phyloP scores from a whole-genome alignment of 768 basidiomycete species.

The Xanthoconium stramineum region DNA sequence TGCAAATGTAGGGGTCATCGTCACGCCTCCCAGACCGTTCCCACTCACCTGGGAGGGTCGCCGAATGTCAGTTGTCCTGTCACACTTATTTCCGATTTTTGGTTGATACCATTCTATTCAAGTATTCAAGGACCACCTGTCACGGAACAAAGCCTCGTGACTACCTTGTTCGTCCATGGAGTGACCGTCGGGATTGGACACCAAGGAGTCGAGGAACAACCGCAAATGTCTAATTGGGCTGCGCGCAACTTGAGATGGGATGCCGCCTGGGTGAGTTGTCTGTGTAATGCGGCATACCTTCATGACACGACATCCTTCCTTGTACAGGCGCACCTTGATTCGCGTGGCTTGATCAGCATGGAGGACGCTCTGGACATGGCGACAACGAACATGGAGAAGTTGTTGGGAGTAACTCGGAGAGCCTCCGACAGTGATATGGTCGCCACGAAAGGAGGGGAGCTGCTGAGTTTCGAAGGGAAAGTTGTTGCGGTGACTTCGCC shows the following conservation, averaged over 20 bases:
- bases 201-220: slow-evolving; percentile 45
- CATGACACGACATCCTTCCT: not conserved
- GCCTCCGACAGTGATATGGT: slow-evolving; percentile 35
- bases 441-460: slow-evolving; percentile 36
- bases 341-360: slow-evolving; percentile 39
- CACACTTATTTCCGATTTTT: not conserved
- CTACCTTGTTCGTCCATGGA: slow-evolving; percentile 49
- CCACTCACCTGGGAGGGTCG: slow-evolving; percentile 64
- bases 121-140: slow-evolving; percentile 71
- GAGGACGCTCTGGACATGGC: slow-evolving; percentile 40
- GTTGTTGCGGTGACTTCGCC: slow-evolving; percentile 42
- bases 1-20: slow-evolving; percentile 67
- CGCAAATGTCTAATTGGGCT: slow-evolving; percentile 72
- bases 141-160: slow-evolving; percentile 65
- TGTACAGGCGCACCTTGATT: slow-evolving; percentile 32
- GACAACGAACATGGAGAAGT: slow-evolving; percentile 40
- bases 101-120: not conserved
- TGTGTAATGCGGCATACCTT: not conserved
- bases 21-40: slow-evolving; percentile 61
- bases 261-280: slow-evolving; percentile 86
- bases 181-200: slow-evolving; percentile 63
- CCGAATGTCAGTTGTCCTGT: slow-evolving; percentile 48
- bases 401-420: slow-evolving; percentile 35
- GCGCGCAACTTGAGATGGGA: slow-evolving; percentile 90
- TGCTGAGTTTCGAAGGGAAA: slow-evolving; percentile 44